Evolutionary conservation across 331 rosid genomes (phyloP), one percentile per base, ranked within the genome.

Genomic region (Quercus lobata): DNA sequence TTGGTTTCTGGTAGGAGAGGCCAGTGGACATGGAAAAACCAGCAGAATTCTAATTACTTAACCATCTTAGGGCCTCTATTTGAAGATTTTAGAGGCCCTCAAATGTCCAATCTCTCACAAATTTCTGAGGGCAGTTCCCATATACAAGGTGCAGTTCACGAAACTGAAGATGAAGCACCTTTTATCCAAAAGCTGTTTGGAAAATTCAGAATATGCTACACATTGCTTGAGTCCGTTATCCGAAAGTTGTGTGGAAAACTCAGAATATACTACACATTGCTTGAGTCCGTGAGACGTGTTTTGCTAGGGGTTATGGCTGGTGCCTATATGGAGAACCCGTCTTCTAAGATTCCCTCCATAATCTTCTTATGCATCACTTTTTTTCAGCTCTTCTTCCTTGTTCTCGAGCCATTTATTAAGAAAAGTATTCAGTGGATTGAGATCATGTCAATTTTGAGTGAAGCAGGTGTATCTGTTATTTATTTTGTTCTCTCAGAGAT

Each of bases 81-180:
- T 74, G 97, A 92, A 90, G 98, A 94, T 78, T 84, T 94, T 19
- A 85, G 97, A 82, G 98, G 98, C 74, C 97, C 97, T 58, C 97
- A 97, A 79, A 94, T 91, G 73, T 94, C 90, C 89, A 94, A 91
- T 96, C 92, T 94, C 72, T 88, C 98, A 22, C 97, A 92, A 87
- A 94, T 90, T 71, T 77, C 98, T 16, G 90, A 84, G 9, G 78
- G 84, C 55, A 86, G 49, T 35, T 71, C 81, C 53, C 76, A 34
- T 17, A 83, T 78, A 60, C 91, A 49, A 49, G 86, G 83, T 6
- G 96, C 97, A 0, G 97, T 84, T 17, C 96, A 92, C 69, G 97
- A 95, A 91, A 95, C 90, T 16, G 97, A 95, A 89, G 98, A 95
- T 52, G 97, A 95, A 82, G 98, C 98, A 56, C 98, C 98, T 57